These are phyloP conservation scores for Dichotomocladium elegans DNA, from an alignment of 371 early-diverging fungal species.

Conservation along the genomic window DNA sequence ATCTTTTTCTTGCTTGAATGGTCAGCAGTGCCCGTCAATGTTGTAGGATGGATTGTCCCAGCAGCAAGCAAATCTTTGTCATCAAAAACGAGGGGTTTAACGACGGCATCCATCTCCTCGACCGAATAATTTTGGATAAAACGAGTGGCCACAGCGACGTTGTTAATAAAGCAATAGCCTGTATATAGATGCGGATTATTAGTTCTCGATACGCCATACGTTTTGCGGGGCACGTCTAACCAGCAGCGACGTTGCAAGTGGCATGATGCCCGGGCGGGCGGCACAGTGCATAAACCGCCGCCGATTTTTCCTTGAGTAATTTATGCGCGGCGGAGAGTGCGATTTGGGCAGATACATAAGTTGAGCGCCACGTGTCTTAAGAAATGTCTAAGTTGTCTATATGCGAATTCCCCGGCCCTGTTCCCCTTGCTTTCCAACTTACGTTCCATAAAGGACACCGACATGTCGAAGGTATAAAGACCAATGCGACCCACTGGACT, in stretches of 20 bases:
- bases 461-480: slow-evolving; percentile 55
- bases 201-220: background rate
- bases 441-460: slow-evolving; percentile 55
- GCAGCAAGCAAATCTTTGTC: background rate
- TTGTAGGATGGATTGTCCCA: background rate
- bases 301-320: slow-evolving; percentile 27
- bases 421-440: background rate
- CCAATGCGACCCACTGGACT: slow-evolving; percentile 25
- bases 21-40: background rate
- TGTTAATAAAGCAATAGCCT: slow-evolving; percentile 58
- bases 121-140: slow-evolving; percentile 46
- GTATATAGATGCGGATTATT: background rate
- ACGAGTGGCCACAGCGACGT: slow-evolving; percentile 56
- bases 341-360: slow-evolving; percentile 63
- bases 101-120: slow-evolving; percentile 23
- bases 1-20: slow-evolving; percentile 39
- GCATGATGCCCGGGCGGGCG: slow-evolving; percentile 72
- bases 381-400: background rate
- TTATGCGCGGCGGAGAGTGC: slow-evolving; percentile 58
- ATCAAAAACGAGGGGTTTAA: slow-evolving; percentile 10
- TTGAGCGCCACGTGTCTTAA: slow-evolving; percentile 62
- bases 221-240: too few species aligned
- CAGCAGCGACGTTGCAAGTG: slow-evolving; percentile 50
- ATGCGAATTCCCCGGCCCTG: background rate
- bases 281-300: slow-evolving; percentile 60